Base-by-base conservation (phyloP, 192 early-diverging fungal species). In the Diversispora eburnea region DNA sequence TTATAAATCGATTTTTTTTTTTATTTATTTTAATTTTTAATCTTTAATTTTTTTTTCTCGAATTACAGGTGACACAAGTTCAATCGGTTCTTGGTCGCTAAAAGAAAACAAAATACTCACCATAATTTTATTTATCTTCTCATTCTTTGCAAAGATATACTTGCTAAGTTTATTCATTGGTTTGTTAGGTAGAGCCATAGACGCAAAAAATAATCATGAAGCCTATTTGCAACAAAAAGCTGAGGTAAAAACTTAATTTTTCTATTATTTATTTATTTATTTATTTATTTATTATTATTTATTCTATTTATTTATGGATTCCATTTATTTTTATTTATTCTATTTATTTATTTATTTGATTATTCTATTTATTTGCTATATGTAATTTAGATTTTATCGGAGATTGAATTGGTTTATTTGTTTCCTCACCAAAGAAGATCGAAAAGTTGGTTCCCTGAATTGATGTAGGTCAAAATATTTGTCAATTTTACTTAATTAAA, bases 141-240 rank as follows among this genome's bases (percentile, higher is more conserved):
- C 48, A 8, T 67, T 67, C 39, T 51, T 67, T 25, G 48, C 46
- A 3, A 25, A 48, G n/a, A 20, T 67, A 25, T 67, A 67, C 65
- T 39, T 67, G 3, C 47, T 67, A 19, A 52, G 49, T 67, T 33
- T 67, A 51, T 67, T 67, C 19, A 67, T 67, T 51, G 48, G 65
- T 8, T 8, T 67, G 19, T n/a, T 67, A 9, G 20, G 47, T 20
- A 22, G 22, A 49, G 65, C 9, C 46, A 67, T 67, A 12, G 17
- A 67, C 13, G 20, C 47, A 20, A 20, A 48, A 25, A 49, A 67
- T 49, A 25, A 46, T 15, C 45, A 25, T 39, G 48, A 22, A 48
- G 42, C 65, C 15, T 67, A 49, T 17, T 67, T 49, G 43, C 9
- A n/a, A 49, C 48, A 67, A 52, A 67, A 67, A 48, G 65, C 65